Conservation (phyloP, 2,329 filamentous ascomycete species). For the Aureobasidium musti region DNA sequence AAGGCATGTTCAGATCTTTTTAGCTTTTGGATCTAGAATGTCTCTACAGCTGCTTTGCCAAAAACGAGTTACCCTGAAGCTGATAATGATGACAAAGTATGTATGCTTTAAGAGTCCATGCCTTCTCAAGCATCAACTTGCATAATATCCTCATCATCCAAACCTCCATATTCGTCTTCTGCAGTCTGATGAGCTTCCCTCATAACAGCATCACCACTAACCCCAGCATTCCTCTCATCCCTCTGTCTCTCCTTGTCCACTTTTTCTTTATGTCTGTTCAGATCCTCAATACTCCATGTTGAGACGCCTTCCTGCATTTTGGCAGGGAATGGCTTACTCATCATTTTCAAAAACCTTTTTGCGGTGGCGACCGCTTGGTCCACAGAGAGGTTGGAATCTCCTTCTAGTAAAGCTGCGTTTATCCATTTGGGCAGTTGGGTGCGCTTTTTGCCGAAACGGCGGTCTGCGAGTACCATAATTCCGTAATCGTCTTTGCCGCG, state of each 20-base stretch:
- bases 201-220: constrained; percentile 40
- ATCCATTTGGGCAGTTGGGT: constrained; percentile 96
- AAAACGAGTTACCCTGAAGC: too few species aligned
- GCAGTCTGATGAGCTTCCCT: constrained; percentile 37
- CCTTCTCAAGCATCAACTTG: constrained; percentile 34
- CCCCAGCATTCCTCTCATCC: constrained; percentile 58
- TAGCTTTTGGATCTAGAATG: too few species aligned
- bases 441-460: constrained; percentile 89
- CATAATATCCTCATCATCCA: constrained; percentile 44
- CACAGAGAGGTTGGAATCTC: constrained; percentile 86
- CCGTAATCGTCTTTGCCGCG: constrained; percentile 98
- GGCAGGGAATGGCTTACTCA: constrained; percentile 85
- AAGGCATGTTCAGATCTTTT: too few species aligned
- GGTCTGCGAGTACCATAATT: constrained; percentile 98
- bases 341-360: constrained; percentile 83
- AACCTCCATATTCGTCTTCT: constrained; percentile 40
- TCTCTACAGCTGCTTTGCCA: too few species aligned
- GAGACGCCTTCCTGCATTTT: constrained; percentile 89
- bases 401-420: constrained; percentile 78
- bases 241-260: constrained; percentile 67
- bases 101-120: too few species aligned
- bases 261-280: constrained; percentile 76
- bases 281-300: constrained; percentile 81
- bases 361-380: constrained; percentile 92
- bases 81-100: too few species aligned